These are phyloP conservation scores for Colletotrichum coccodes DNA, from an alignment of 2,329 filamentous ascomycete genomes.

Conservation along the genomic window DNA sequence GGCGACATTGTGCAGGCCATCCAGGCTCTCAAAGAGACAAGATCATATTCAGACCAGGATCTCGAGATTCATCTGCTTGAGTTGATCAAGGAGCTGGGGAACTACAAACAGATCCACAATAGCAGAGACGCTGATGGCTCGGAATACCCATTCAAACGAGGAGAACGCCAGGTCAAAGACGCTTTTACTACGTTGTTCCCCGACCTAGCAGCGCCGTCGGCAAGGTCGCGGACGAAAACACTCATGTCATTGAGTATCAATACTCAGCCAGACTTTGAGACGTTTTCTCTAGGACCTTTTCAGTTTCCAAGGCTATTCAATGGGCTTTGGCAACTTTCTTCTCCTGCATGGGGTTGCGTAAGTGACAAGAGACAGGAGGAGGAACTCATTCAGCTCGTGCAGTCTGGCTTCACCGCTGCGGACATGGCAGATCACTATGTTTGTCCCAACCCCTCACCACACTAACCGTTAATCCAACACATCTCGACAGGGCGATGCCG, in stretches of 20 bases:
- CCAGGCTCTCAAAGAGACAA: constrained; percentile 47
- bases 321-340: constrained; percentile 45
- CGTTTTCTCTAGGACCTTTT: constrained; percentile 34
- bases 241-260: neutral
- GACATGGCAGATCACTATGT: constrained; percentile 51
- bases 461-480: neutral
- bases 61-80: constrained; percentile 37
- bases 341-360: constrained; percentile 40
- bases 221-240: neutral
- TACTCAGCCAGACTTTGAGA: constrained; percentile 32
- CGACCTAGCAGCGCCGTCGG: neutral
- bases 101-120: neutral
- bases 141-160: constrained; percentile 29
- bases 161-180: constrained; percentile 45
- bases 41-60: constrained; percentile 29
- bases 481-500: constrained; percentile 43
- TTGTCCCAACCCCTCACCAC: constrained; percentile 8
- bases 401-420: constrained; percentile 39
- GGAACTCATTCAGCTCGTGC: constrained; percentile 38
- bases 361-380: constrained; percentile 37
- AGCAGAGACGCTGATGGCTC: neutral
- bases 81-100: constrained; percentile 28
- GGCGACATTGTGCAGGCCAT: constrained; percentile 50
- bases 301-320: constrained; percentile 41
- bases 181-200: constrained; percentile 39